These are phyloP conservation scores for Hypoxylon crocopeplum DNA, from an alignment of 495 filamentous ascomycete genomes.

Conservation along the genomic window DNA sequence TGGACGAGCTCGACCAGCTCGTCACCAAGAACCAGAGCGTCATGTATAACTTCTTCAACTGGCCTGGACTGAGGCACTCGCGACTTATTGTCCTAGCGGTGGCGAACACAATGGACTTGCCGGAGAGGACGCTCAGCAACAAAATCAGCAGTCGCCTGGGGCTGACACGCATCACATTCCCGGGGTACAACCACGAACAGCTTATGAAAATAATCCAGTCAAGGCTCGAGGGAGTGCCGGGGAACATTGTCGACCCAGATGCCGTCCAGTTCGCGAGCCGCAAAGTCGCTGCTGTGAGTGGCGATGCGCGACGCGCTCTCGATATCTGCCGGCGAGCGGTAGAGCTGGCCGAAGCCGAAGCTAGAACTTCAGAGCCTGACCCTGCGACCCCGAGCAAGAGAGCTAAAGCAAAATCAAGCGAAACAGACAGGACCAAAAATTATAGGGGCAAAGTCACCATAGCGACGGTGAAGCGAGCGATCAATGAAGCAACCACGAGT, in stretches of 20 bases:
- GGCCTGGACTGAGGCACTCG: slow-evolving; percentile 91
- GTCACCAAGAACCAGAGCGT: slow-evolving; percentile 97
- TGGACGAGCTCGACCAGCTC: slow-evolving; percentile 98
- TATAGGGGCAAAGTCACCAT: slow-evolving; percentile 76
- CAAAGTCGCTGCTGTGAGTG: slow-evolving; percentile 95
- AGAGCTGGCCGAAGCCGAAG: slow-evolving; percentile 87
- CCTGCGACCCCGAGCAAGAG: slow-evolving; percentile 53
- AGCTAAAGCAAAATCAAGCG: slow-evolving; percentile 20
- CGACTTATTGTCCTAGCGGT: slow-evolving; percentile 95
- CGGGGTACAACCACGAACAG: slow-evolving; percentile 95
- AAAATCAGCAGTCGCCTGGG: slow-evolving; percentile 95
- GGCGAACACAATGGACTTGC: slow-evolving; percentile 99
- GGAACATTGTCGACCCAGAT: slow-evolving; percentile 89
- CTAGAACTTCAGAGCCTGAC: slow-evolving; percentile 43
- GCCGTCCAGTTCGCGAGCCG: slow-evolving; percentile 95
- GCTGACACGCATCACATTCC: slow-evolving; percentile 91
- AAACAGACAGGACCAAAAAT: slow-evolving; percentile 25
- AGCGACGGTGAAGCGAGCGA: slow-evolving; percentile 88
- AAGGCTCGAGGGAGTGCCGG: slow-evolving; percentile 83
- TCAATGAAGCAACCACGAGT: slow-evolving; percentile 91
- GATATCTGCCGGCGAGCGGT: slow-evolving; percentile 97
- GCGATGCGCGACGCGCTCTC: slow-evolving; percentile 89
- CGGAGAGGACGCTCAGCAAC: slow-evolving; percentile 94
- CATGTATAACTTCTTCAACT: slow-evolving; percentile 99
- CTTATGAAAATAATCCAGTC: slow-evolving; percentile 97